Evolutionary conservation across 1,139 yeast species (phyloP).

Genomic region (Yamadazyma aaseri): DNA sequence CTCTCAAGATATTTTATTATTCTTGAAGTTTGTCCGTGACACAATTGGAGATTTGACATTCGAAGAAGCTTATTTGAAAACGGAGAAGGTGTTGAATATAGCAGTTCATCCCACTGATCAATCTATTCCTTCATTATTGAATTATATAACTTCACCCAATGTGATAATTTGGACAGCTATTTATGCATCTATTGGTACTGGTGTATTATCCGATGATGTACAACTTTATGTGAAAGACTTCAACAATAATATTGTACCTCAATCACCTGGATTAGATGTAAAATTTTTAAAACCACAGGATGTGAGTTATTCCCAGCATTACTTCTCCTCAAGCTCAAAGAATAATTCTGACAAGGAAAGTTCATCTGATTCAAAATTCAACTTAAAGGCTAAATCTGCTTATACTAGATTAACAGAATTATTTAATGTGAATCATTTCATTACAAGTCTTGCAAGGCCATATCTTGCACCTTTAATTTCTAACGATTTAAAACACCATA

Average conservation of each 20-base stretch:
- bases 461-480: slow-evolving; percentile 86
- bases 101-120: slow-evolving; percentile 84
- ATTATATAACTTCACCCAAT: slow-evolving; percentile 92
- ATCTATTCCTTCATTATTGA: slow-evolving; percentile 71
- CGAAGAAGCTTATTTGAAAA: slow-evolving; percentile 86
- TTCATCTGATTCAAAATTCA: slow-evolving; percentile 16
- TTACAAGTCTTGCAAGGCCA: slow-evolving; percentile 88
- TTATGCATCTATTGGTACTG: slow-evolving; percentile 70
- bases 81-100: slow-evolving; percentile 80
- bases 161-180: slow-evolving; percentile 88
- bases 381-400: slow-evolving; percentile 51
- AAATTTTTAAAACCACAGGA: slow-evolving; percentile 47
- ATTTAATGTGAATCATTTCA: slow-evolving; percentile 89
- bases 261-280: slow-evolving; percentile 32
- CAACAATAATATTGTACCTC: slow-evolving; percentile 53
- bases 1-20: slow-evolving; percentile 78
- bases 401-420: slow-evolving; percentile 87
- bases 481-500: slow-evolving; percentile 71
- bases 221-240: slow-evolving; percentile 69
- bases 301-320: slow-evolving; percentile 44
- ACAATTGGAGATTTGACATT: slow-evolving; percentile 85
- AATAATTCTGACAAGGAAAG: slow-evolving; percentile 16
- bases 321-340: slow-evolving; percentile 23
- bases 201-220: slow-evolving; percentile 59
- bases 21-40: slow-evolving; percentile 73